Base-by-base conservation (phyloP, 2,329 filamentous ascomycete genomes). In the Bipolaris sorokiniana region DNA sequence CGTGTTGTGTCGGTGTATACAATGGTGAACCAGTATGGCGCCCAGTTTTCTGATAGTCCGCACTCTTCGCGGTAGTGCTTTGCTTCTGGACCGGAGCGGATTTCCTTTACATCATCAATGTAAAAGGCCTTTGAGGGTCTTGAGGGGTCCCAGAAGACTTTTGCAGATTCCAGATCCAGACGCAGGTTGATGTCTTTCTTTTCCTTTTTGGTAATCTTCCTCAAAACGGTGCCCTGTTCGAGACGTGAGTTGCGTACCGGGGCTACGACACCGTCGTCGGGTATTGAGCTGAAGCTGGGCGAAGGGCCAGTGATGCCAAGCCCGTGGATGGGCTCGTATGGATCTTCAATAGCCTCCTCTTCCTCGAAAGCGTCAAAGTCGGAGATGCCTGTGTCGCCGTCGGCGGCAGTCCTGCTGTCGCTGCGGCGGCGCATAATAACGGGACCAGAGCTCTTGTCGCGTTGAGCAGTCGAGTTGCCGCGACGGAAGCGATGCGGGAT, bases 101-200 rank as follows among this genome's bases (percentile, higher is more conserved):
- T 92, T 71, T 97, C 92, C 70, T 91, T 90, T 69, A 99, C 94
- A 74, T 98, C 92, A 70, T 99, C 95, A 61, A 99, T 91, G 75
- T 96, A 96, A 63, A 99, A 90, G 51, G 87, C 88, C 75, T 97
- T 98, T 22, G 87, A 86, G 1, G 90, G 88, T 34, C 91, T 88
- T 7, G 84, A 86, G 45, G 87, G 85, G 75, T 96, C 90, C 94
- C 94, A 98, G 23, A 85, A 90, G 22, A 99, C 90, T 76, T 92
- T 95, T 59, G 90, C 93, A 1, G 90, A 86, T 69, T 94, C 90
- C 22, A 90, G 84, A 68, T 98, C 92, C 22, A 98, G 86, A 50
- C 89, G 86, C 67, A 97, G 87, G 23, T 84, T 85, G 72, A 95
- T 92, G 52, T 84, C 81, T 62, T 88, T 87, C 65, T 83, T 88